Evolutionary conservation across 2,329 filamentous ascomycete genomes (phyloP), one percentile per base, ranked within the genome.

Genomic region (Sporothrix luriei): DNA sequence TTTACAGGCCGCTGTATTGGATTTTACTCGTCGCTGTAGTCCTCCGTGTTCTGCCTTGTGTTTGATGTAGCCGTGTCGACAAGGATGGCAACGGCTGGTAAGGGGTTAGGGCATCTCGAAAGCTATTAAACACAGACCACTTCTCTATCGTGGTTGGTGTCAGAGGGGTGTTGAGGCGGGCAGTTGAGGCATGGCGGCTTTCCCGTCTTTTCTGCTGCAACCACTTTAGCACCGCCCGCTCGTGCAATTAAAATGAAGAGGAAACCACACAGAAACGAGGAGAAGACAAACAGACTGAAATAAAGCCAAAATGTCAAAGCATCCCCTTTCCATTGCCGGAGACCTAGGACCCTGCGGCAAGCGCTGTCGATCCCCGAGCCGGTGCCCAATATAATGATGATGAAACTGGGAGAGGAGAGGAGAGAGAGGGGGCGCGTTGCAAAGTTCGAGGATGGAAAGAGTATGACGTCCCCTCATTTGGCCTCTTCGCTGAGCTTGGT

Each of bases 261-360:
- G 11, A n/a, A 43, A 11, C 38, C 9, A 46, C 40, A 46, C 40
- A 33, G 33, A 29, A 13, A 59, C 19, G 33, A 19, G 49, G 29
- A 6, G 33, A 38, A 40, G 7, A 40, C 29, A 43, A 11, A 29
- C 16, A 21, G 10, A 59, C 10, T 5, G 33, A n/a, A 33, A 11
- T 33, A 14, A 21, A 59, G 33, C 33, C 33, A 6, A 33, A 33
- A 55, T n/a, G 55, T 61, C 55, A 26, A 61, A 26, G 57, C 38
- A 46, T 24, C 9, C 19, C n/a, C 10, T 59, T 24, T 62, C 59
- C 46, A 46, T 40, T 29, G 6, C 21, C 24, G 43, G 24, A 48
- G 21, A 33, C 19, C 40, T 48, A 49, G 61, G 43, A 64, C 61
- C 61, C 61, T 64, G 61, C 43, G 61, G 61, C 43, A 64, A 61